Evolutionary conservation across 805 yeast genomes (phyloP).

Genomic region (Scheffersomyces ergatensis): DNA sequence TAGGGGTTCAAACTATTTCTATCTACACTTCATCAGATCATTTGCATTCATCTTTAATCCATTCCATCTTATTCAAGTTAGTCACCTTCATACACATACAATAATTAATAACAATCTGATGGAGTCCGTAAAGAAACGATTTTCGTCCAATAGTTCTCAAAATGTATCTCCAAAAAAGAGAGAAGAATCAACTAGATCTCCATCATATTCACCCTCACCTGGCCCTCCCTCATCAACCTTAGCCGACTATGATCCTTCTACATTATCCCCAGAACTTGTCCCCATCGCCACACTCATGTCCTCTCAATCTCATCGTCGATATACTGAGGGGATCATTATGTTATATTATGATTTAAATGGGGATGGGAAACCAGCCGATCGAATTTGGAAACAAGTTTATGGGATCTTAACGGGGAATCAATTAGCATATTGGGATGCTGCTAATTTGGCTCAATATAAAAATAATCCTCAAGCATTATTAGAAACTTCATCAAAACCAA

Average conservation of each 20-base stretch:
- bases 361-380: conserved; percentile 82
- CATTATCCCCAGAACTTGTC: conserved; percentile 46
- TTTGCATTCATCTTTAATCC: too few relatives aligned
- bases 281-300: conserved; percentile 75
- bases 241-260: conserved; percentile 15
- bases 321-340: conserved; percentile 75
- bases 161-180: conserved; percentile 13
- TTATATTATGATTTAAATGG: conserved; percentile 69
- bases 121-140: conserved; percentile 23
- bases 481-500: conserved; percentile 69
- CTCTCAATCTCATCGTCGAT: conserved; percentile 73
- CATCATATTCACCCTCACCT: conserved; percentile 2
- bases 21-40: too few relatives aligned
- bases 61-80: too few relatives aligned
- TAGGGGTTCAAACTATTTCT: too few relatives aligned
- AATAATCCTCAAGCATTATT: conserved; percentile 53
- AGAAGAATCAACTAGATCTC: neutral
- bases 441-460: conserved; percentile 52
- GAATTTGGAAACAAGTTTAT: conserved; percentile 90
- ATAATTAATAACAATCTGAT: too few relatives aligned
- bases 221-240: conserved; percentile 7
- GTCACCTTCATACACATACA: too few relatives aligned
- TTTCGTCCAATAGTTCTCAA: conserved; percentile 16
- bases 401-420: conserved; percentile 91
- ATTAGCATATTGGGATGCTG: conserved; percentile 89